Percentiles rank a stretch among this genome's conserved stretches.
Conservation (phyloP, 106 monocot genomes). For the Acanthochlamys bracteata region DNA sequence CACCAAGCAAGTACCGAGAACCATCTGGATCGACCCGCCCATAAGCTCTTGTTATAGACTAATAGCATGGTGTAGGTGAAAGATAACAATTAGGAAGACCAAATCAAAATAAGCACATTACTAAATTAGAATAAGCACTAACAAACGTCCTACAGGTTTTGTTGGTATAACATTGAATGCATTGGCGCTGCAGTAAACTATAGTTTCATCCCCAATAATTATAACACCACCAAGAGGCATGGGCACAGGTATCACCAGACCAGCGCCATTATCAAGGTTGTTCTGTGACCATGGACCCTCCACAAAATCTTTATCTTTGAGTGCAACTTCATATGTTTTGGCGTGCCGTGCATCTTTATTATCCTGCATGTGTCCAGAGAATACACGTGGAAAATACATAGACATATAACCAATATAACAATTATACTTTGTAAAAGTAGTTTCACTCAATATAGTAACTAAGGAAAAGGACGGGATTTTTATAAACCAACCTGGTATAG, state of each 20-base stretch:
- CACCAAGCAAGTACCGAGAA: constrained; percentile 92
- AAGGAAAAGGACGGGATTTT: neutral
- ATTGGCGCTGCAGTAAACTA: constrained; percentile 81
- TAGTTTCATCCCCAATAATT: constrained; percentile 98
- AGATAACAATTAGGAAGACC: neutral
- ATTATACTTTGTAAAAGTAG: neutral
- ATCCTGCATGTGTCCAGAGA: constrained; percentile 35
- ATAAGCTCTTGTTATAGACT: constrained; percentile 98
- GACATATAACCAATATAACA: too few relatives aligned
- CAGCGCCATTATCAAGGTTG: constrained; percentile 97
- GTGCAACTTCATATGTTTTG: constrained; percentile 95
- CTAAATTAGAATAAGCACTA: neutral
- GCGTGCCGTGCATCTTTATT: constrained; percentile 99
- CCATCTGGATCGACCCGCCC: constrained; percentile 97
- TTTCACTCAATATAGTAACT: neutral
- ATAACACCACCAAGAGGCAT: constrained; percentile 97
- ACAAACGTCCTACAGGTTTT: constrained; percentile 42
- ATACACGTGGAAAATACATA: too few relatives aligned
- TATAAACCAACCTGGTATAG: constrained; percentile 79
- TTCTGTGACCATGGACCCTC: constrained; percentile 98
- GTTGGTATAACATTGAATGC: constrained; percentile 90
- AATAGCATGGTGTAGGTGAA: neutral
- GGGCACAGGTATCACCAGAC: constrained; percentile 88
- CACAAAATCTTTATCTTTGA: constrained; percentile 97
- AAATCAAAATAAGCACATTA: neutral